Conservation (phyloP, 176 grass and related monocot genomes). For the Oryza rufipogon region DNA sequence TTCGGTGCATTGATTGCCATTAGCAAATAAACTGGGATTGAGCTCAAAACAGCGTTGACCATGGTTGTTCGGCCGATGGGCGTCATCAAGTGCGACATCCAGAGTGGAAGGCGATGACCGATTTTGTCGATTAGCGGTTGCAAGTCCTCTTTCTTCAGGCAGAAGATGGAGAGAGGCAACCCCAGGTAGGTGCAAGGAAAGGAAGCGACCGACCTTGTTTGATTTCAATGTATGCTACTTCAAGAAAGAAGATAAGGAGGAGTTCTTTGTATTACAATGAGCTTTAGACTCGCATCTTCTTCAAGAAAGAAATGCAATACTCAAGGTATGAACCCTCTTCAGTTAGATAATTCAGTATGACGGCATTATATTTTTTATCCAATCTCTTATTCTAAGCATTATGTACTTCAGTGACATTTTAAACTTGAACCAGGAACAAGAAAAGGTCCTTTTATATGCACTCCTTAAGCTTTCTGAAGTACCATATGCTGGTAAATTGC, state of each 20-base stretch:
- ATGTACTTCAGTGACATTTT: conserved; percentile 36
- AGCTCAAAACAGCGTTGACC: too few relatives aligned
- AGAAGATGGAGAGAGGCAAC: too few relatives aligned
- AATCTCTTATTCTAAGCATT: conserved; percentile 17
- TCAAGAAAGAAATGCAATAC: conserved; percentile 51
- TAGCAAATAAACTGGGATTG: too few relatives aligned
- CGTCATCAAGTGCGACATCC: too few relatives aligned
- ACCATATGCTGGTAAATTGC: conserved; percentile 41
- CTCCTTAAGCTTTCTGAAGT: conserved; percentile 53
- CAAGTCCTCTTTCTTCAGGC: too few relatives aligned
- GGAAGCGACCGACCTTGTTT: neutral
- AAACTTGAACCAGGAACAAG: conserved; percentile 54
- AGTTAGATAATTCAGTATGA: conserved; percentile 10
- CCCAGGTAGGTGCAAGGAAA: too few relatives aligned
- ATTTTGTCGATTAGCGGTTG: too few relatives aligned
- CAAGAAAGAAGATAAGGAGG: too few relatives aligned
- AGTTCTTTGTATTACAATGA: conserved; percentile 24
- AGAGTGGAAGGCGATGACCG: too few relatives aligned
- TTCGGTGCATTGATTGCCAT: too few relatives aligned
- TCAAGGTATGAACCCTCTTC: conserved; percentile 50
- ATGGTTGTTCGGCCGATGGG: too few relatives aligned
- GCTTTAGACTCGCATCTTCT: conserved; percentile 3
- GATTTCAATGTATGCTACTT: neutral
- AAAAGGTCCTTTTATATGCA: conserved; percentile 60
- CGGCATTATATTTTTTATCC: neutral